Base-by-base conservation (phyloP, 768 basidiomycete species). In the Austroboletus festivus region DNA sequence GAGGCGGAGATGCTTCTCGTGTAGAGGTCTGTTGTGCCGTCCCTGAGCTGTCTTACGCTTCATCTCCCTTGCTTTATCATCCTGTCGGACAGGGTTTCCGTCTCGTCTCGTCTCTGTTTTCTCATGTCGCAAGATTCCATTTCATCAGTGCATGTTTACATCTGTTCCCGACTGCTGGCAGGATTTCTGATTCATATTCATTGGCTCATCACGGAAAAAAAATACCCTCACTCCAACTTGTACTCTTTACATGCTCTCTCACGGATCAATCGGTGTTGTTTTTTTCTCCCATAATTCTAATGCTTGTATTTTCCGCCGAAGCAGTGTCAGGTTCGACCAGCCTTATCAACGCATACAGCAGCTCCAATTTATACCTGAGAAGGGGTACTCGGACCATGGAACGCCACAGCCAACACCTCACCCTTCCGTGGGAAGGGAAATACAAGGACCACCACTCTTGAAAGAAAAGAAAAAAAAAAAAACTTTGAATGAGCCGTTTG, bases 1-100 rank as follows among this genome's bases (percentile, higher is more conserved):
- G n/a, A 73, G 26, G 63, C 67, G 19, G 64, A 77, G 43, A 75
- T 86, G 60, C 71, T 86, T 44, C 77, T 90, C 38, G 82, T 90
- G 18, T 86, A 61, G 46, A 62, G 68, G 15, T 30, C 16, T 15
- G 8, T 26, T 19, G 33, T 13, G 31, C 26, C n/a, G n/a, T n/a
- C 31, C 31, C 31, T 33, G 31, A 33, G 9, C 13, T 33, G 19
- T 19, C 18, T 19, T 31, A 18, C 26, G 22, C 47, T 31, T 33
- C 21, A 16, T 44, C 15, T 55, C 30, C 10, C 16, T 44, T 30
- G 54, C 23, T 47, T 24, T 33, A 22, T 42, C 43, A 45, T 48
- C 40, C 37, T 47, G 38, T 43, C 47, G 22, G 23, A 43, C 46
- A 21, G 11, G n/a, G n/a, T n/a, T 49, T 37, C 42, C 23, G 3